Evolutionary conservation across 495 filamentous ascomycete genomes (phyloP).

Genomic region (Aspergillus indologenus): DNA sequence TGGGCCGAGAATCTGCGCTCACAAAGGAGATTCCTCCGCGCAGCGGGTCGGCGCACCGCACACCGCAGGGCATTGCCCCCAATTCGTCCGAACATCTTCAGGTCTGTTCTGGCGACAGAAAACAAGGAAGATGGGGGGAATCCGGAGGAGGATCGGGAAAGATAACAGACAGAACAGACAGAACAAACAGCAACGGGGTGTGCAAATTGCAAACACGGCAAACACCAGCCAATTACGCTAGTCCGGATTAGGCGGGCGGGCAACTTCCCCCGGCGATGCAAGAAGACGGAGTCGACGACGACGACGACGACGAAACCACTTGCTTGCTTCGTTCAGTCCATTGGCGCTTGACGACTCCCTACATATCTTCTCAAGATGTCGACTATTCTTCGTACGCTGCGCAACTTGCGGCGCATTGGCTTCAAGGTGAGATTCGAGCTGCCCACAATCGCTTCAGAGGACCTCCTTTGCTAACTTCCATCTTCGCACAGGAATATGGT

Average conservation of each 20-base stretch:
- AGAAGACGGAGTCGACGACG: no score
- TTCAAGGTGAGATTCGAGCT: slow-evolving; percentile 59
- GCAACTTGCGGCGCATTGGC: slow-evolving; percentile 82
- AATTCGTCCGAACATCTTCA: slow-evolving; percentile 41
- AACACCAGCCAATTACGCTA: slow-evolving; percentile 30
- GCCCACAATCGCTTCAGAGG: slow-evolving; percentile 11
- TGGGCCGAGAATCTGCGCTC: slow-evolving; percentile 43
- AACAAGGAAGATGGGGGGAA: slow-evolving; percentile 1
- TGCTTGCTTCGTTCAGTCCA: slow-evolving; percentile 5
- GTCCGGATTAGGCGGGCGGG: slow-evolving; percentile 16
- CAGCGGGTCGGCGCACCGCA: slow-evolving; percentile 29
- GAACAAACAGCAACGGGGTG: neutral
- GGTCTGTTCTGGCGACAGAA: neutral
- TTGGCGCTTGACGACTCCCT: slow-evolving; percentile 10
- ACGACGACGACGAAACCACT: slow-evolving; percentile 17
- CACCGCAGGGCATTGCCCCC: slow-evolving; percentile 39
- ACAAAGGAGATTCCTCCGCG: slow-evolving; percentile 29
- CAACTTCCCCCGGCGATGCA: slow-evolving; percentile 20
- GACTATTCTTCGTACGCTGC: slow-evolving; percentile 79
- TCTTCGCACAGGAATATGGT: slow-evolving; percentile 64
- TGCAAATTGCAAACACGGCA: slow-evolving; percentile 50
- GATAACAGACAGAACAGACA: no score
- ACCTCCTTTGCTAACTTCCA: slow-evolving; percentile 31
- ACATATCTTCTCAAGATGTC: slow-evolving; percentile 65
- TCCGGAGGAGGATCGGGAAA: no score